Conservation (phyloP, 2,329 filamentous ascomycete genomes). For the Claviceps maximensis region DNA sequence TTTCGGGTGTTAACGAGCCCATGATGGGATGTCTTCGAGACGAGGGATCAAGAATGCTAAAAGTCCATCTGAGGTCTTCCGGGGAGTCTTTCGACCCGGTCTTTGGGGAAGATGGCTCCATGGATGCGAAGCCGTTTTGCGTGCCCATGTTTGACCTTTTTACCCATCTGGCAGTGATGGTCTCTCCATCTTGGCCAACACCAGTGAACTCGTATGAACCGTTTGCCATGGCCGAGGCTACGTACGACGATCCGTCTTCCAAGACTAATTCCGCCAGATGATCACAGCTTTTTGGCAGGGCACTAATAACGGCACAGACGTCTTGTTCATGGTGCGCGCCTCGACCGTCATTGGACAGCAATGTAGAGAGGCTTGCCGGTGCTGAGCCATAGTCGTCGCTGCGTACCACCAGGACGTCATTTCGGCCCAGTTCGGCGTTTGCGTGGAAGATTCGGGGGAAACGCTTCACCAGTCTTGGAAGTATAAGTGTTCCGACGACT, state of each 20-base stretch:
- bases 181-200: slow-evolving; percentile 42
- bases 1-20: slow-evolving; percentile 49
- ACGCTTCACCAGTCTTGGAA: slow-evolving; percentile 44
- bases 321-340: slow-evolving; percentile 33
- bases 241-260: slow-evolving; percentile 48
- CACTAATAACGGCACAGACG: slow-evolving; percentile 57
- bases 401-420: slow-evolving; percentile 58
- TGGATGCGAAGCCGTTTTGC: slow-evolving; percentile 8
- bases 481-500: slow-evolving; percentile 40
- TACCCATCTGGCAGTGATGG: slow-evolving; percentile 57
- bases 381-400: slow-evolving; percentile 49
- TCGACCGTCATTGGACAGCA: slow-evolving; percentile 29
- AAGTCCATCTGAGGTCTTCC: slow-evolving; percentile 50
- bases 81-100: slow-evolving; percentile 13
- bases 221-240: slow-evolving; percentile 34
- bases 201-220: slow-evolving; percentile 55
- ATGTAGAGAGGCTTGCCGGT: slow-evolving; percentile 14
- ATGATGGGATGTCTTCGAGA: slow-evolving; percentile 62
- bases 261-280: slow-evolving; percentile 53
- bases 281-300: slow-evolving; percentile 33
- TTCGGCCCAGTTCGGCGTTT: slow-evolving; percentile 49
- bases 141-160: slow-evolving; percentile 24
- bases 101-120: slow-evolving; percentile 9
- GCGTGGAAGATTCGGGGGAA: slow-evolving; percentile 52
- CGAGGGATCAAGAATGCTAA: slow-evolving; percentile 60